These are phyloP conservation scores for Whalleya microplaca DNA, from an alignment of 2,329 filamentous ascomycete species.

Conservation along the genomic window DNA sequence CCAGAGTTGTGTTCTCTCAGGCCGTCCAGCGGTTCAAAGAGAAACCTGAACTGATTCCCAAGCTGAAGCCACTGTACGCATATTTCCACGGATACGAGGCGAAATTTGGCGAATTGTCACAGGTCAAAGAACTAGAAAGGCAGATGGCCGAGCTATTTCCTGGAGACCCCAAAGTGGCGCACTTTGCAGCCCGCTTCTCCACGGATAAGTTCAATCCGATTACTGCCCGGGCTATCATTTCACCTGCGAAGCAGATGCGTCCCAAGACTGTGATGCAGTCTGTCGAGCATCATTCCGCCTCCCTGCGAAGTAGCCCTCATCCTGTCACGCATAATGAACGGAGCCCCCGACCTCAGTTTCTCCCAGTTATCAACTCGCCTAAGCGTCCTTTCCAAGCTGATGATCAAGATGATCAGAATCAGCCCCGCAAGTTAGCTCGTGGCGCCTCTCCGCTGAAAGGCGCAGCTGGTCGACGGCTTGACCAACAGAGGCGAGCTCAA, in stretches of 20 bases:
- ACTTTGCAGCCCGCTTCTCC: slow-evolving; percentile 78
- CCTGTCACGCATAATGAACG: slow-evolving; percentile 37
- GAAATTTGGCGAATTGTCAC: slow-evolving; percentile 87
- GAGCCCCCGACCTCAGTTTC: slow-evolving; percentile 54
- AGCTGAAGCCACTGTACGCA: slow-evolving; percentile 82
- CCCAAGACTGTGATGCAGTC: slow-evolving; percentile 61
- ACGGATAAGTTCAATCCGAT: slow-evolving; percentile 80
- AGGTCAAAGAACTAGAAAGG: slow-evolving; percentile 87
- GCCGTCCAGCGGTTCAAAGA: slow-evolving; percentile 81
- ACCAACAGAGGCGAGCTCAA: slow-evolving; percentile 69
- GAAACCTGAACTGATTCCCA: slow-evolving; percentile 73
- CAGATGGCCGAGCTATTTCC: slow-evolving; percentile 95
- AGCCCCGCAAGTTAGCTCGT: slow-evolving; percentile 83
- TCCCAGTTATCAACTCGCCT: slow-evolving; percentile 56
- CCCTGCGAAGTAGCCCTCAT: slow-evolving; percentile 50
- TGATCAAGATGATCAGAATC: slow-evolving; percentile 73
- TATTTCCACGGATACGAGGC: slow-evolving; percentile 97
- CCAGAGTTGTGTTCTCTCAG: slow-evolving; percentile 93
- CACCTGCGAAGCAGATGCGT: slow-evolving; percentile 75
- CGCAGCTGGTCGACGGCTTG: slow-evolving; percentile 80
- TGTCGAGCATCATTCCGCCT: slow-evolving; percentile 53
- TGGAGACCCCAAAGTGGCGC: slow-evolving; percentile 75
- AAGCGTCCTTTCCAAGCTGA: slow-evolving; percentile 67
- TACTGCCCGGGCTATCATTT: slow-evolving; percentile 79
- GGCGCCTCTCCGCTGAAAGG: slow-evolving; percentile 94